A percentile compares a stretch with the other conserved stretches of the same genome.
Evolutionary conservation across 192 early-diverging fungal species (phyloP).

Genomic region (Gigaspora rosea): DNA sequence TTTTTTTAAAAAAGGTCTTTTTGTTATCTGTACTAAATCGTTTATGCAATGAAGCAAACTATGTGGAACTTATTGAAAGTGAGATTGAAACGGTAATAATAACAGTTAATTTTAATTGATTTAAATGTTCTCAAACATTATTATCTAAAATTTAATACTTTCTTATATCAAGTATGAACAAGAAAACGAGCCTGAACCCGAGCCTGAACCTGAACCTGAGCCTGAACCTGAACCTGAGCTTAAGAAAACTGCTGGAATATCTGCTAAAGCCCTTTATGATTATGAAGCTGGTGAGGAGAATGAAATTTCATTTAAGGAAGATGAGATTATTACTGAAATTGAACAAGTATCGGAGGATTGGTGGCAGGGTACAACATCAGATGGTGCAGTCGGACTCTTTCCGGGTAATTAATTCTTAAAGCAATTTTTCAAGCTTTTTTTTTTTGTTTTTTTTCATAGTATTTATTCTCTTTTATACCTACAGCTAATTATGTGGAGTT

Average conservation of each 20-base stretch:
- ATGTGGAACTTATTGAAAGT: constrained; percentile 39
- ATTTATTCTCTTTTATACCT: background rate
- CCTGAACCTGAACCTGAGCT: constrained; percentile 35
- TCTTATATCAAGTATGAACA: constrained; percentile 5
- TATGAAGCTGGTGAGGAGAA: constrained; percentile 86
- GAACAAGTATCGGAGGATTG: constrained; percentile 86
- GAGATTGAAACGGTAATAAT: background rate
- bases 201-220: constrained; percentile 31
- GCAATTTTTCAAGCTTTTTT: background rate
- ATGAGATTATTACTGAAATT: constrained; percentile 76
- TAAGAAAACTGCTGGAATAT: constrained; percentile 33
- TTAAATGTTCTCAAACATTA: background rate
- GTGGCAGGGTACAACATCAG: constrained; percentile 79
- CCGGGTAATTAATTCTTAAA: constrained; percentile 55
- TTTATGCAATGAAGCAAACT: constrained; percentile 38
- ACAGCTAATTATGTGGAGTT: constrained; percentile 16
- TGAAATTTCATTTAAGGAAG: constrained; percentile 80
- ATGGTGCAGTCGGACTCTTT: constrained; percentile 67
- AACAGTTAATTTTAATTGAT: background rate
- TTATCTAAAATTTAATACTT: background rate
- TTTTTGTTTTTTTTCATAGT: background rate
- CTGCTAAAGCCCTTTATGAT: constrained; percentile 74
- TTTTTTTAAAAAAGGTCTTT: background rate
- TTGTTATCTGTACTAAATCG: background rate
- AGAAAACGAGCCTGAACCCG: background rate